Evolutionary conservation across 345 rosid genomes (phyloP), one percentile per base, ranked within the genome.

Genomic region (Acer saccharum): DNA sequence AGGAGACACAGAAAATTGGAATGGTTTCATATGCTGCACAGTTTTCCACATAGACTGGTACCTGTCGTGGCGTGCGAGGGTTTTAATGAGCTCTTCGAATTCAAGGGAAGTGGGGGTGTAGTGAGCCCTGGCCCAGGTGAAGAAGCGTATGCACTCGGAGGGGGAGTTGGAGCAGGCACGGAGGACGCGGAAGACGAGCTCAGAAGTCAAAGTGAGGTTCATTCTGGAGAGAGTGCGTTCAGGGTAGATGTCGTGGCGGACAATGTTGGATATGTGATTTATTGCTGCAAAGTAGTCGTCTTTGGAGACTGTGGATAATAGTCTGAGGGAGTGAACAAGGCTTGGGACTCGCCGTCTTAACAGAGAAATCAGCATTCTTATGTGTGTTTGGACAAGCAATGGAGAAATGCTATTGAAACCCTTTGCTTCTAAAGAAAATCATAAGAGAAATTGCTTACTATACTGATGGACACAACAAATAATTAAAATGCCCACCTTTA

Each of bases 11-110:
- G 82, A 83, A 76, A 92, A 88, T 6, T 83, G 80, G 16, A 54
- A 77, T 21, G 83, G 85, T 69, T 84, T 90, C 93, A 95, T 86
- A 60, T 88, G 94, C 69, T 90, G 86, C n/a, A 94, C 79, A 17
- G 87, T 91, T 3, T 87, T 91, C 94, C 97, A 93, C 94, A 95
- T 89, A 29, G 98, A 91, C 69, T 92, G 86, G 73, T 90, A 92
- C 12, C 89, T 87, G 41, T 90, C 83, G 66, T 89, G 83, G 0
- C 76, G 72, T 58, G 91, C 90, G 11, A 95, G 82, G 76, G 87
- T 92, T 83, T 84, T 88, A 63, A 91, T 83, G 65, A 93, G 90
- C 83, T 93, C 89, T 77, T 93, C 95, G 65, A 83, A 89, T 32
- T 95, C 93, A 12, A 87, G 69, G 2, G 96, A 88, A 27, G 97